Base-by-base conservation (phyloP, 345 rosid species). In the Zanthoxylum bungeanum region DNA sequence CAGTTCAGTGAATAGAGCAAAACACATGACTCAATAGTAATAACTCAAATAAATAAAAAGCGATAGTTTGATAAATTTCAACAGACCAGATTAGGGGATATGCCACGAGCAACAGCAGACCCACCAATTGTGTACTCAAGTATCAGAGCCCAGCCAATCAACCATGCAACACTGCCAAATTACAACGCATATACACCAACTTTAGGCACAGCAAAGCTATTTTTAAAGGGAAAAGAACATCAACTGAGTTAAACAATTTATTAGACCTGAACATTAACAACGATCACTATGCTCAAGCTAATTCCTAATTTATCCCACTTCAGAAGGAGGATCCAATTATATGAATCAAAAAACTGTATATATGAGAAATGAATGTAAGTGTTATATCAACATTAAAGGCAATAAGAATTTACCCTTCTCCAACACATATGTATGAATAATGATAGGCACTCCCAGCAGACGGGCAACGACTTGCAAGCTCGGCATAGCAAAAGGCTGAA, bases 361-460 rank as follows among this genome's bases (percentile, higher is more conserved):
- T 5, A 1, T n/a, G 3, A 56, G 6, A 51, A 42, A 24, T 64
- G 51, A 51, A 53, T 42, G n/a, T 64, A 19, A 62, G 72, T 66
- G 24, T 7, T 31, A 28, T 25, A 57, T 30, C 6, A 40, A 40
- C 10, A n/a, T 16, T 40, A 34, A 56, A 46, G 27, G 44, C 24
- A 36, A 68, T 17, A 69, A 40, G 36, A 37, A 21, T 51, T 76
- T 79, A 95, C 99, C 97, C 92, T 85, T 95, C 99, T 66, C 99
- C 99, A 11, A 89, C 82, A 75, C 98, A 95, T 31, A 95, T 89
- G 83, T 95, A 95, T 0, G 99, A 75, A 81, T 92, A 95, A 52
- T 95, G 99, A 84, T 95, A 95, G 61, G 99, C 99, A 84, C 99
- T 95, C 72, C 99, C 99, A 68, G 99, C 99, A 67, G 99, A 95